Evolutionary conservation across 345 rosid genomes (phyloP).

Genomic region (rapeseed (Brassica napus)): DNA sequence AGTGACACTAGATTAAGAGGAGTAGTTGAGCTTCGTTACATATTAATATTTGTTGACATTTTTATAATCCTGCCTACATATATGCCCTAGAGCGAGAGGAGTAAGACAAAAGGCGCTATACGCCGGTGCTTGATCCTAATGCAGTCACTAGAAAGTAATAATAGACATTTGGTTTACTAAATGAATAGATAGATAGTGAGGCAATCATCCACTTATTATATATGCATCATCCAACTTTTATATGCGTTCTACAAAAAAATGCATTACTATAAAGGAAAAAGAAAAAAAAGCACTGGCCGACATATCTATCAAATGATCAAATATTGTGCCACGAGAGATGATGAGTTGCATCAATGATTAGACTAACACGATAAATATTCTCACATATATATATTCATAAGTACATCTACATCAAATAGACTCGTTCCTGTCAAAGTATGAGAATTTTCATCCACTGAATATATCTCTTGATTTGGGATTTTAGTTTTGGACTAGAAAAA

Average conservation of each 20-base stretch:
- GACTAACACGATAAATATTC: constrained; percentile 32
- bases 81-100: constrained; percentile 11
- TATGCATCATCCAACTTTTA: constrained; percentile 20
- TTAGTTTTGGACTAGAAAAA: constrained; percentile 8
- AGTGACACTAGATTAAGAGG: constrained; percentile 22
- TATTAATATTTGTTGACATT: constrained; percentile 31
- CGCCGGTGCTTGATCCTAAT: constrained; percentile 22
- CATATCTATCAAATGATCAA: constrained; percentile 35
- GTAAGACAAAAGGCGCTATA: constrained; percentile 30
- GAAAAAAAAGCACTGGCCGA: constrained; percentile 22
- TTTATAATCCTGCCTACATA: constrained; percentile 27
- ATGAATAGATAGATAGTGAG: not conserved
- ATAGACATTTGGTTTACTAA: no score
- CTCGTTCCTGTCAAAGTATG: constrained; percentile 25
- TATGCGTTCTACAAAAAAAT: constrained; percentile 18
- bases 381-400: constrained; percentile 17
- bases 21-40: constrained; percentile 22
- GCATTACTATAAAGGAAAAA: not conserved
- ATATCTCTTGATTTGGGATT: constrained; percentile 25
- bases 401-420: constrained; percentile 18
- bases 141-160: not conserved
- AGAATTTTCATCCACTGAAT: constrained; percentile 25
- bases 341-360: constrained; percentile 45
- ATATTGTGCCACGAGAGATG: constrained; percentile 25
- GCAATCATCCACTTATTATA: constrained; percentile 2